Conservation (phyloP, 2,329 filamentous ascomycete species). For the Aspergillus nomiae region DNA sequence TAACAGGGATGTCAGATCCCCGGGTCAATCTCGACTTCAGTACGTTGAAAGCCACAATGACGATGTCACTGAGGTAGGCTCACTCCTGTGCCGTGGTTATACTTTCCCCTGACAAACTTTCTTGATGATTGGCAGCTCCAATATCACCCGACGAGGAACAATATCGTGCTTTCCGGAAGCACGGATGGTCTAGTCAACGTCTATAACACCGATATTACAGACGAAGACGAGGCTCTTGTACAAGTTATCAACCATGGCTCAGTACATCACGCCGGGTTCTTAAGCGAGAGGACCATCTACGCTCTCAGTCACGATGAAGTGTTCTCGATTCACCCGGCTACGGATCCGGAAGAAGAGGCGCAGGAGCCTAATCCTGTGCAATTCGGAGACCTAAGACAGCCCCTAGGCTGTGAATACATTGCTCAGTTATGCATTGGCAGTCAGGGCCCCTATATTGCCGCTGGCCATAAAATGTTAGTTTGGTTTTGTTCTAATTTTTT, state of each 20-base stretch:
- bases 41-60: conserved; percentile 56
- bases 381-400: conserved; percentile 60
- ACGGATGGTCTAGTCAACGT: conserved; percentile 66
- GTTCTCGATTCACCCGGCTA: conserved; percentile 59
- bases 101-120: conserved; percentile 14
- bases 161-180: conserved; percentile 60
- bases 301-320: conserved; percentile 65
- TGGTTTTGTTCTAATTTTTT: background rate
- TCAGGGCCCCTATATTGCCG: conserved; percentile 47
- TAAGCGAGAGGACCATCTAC: conserved; percentile 55
- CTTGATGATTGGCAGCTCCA: conserved; percentile 39
- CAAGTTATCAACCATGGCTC: conserved; percentile 66
- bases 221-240: conserved; percentile 64
- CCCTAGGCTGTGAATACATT: conserved; percentile 61
- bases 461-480: conserved; percentile 53
- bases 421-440: conserved; percentile 54
- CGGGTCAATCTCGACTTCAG: conserved; percentile 36
- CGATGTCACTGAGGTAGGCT: conserved; percentile 58
- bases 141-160: conserved; percentile 55
- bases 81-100: conserved; percentile 15
- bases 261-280: conserved; percentile 63
- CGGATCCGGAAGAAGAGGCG: conserved; percentile 52
- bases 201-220: conserved; percentile 58
- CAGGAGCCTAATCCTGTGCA: conserved; percentile 47
- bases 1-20: conserved; percentile 47